Evolutionary conservation across 768 basidiomycete genomes (phyloP).

Genomic region (Fomitopsis serialis): DNA sequence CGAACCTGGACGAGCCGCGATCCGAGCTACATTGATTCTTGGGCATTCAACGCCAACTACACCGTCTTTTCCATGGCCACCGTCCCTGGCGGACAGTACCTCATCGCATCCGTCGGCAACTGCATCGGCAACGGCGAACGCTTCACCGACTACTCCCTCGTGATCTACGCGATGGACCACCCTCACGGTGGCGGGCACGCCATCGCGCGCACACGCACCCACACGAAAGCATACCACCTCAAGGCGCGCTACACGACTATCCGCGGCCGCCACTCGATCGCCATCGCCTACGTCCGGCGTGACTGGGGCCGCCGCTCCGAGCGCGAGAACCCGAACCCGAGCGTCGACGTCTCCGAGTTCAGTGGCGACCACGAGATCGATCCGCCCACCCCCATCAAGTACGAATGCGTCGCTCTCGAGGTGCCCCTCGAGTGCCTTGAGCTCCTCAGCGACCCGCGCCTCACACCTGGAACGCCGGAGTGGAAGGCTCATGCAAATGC

Average conservation of each 20-base stretch:
- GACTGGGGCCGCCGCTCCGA: slow-evolving; percentile 14
- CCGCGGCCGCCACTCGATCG: slow-evolving; percentile 41
- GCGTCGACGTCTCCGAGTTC: slow-evolving; percentile 30
- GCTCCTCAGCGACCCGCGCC: slow-evolving; percentile 34
- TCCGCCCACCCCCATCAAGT: slow-evolving; percentile 35
- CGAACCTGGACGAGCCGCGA: slow-evolving; percentile 48
- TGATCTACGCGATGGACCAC: slow-evolving; percentile 54
- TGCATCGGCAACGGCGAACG: slow-evolving; percentile 25
- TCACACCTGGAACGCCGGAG: slow-evolving; percentile 31
- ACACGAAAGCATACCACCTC: slow-evolving; percentile 48
- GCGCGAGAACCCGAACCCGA: neutral
- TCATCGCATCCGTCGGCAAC: slow-evolving; percentile 48
- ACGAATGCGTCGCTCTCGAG: slow-evolving; percentile 39
- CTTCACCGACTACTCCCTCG: slow-evolving; percentile 42
- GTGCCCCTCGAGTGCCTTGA: slow-evolving; percentile 41
- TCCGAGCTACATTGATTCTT: slow-evolving; percentile 26
- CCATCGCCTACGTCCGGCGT: slow-evolving; percentile 48
- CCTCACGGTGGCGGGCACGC: slow-evolving; percentile 33
- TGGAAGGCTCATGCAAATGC: slow-evolving; percentile 30
- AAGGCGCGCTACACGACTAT: slow-evolving; percentile 56
- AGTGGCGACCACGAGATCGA: slow-evolving; percentile 35
- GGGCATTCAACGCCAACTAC: slow-evolving; percentile 25
- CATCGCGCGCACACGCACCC: slow-evolving; percentile 44
- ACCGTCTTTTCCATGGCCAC: slow-evolving; percentile 48
- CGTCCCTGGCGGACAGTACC: slow-evolving; percentile 64